phyloP scores from a whole-genome alignment of 2,329 filamentous ascomycete species.

The Aotearoamyces nothofagi region DNA sequence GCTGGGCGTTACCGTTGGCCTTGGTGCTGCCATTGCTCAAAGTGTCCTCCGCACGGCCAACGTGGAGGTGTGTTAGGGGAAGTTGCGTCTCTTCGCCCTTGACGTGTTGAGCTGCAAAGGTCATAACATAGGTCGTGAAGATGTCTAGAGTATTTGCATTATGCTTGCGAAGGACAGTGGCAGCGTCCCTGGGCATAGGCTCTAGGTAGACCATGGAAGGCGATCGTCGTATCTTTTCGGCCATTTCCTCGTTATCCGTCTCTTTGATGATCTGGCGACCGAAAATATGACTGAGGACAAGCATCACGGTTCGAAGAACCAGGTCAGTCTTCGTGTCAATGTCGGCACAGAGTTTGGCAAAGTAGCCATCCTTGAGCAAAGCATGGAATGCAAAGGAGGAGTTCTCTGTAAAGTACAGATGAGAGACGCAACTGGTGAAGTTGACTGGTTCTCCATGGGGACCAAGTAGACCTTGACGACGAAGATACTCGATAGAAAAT shows the following conservation, averaged over 20 bases:
- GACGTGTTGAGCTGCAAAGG: slow-evolving; percentile 48
- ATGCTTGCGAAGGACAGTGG: slow-evolving; percentile 39
- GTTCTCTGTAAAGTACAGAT: slow-evolving; percentile 66
- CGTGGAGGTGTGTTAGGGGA: slow-evolving; percentile 15
- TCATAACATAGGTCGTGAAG: slow-evolving; percentile 54
- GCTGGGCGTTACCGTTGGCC: slow-evolving; percentile 6
- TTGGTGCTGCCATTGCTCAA: slow-evolving; percentile 4
- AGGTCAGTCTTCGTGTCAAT: slow-evolving; percentile 32
- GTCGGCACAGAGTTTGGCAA: slow-evolving; percentile 45
- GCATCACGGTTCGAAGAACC: slow-evolving; percentile 43
- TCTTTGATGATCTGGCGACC: slow-evolving; percentile 30
- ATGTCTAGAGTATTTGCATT: slow-evolving; percentile 50
- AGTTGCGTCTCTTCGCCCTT: slow-evolving; percentile 14
- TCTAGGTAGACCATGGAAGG: slow-evolving; percentile 53
- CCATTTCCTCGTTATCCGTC: slow-evolving; percentile 31
- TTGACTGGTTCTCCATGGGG: slow-evolving; percentile 48
- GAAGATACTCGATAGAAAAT: slow-evolving; percentile 69
- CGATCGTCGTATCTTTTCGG: slow-evolving; percentile 35
- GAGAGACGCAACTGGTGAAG: slow-evolving; percentile 54
- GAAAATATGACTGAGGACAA: slow-evolving; percentile 59
- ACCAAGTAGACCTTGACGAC: slow-evolving; percentile 51
- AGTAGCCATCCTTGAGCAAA: slow-evolving; percentile 55
- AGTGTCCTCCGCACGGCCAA: slow-evolving; percentile 7
- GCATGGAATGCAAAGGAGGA: slow-evolving; percentile 63
- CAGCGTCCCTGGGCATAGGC: slow-evolving; percentile 40